phyloP scores from a whole-genome alignment of 495 filamentous ascomycete genomes.

The Penicillium cataractarum region DNA sequence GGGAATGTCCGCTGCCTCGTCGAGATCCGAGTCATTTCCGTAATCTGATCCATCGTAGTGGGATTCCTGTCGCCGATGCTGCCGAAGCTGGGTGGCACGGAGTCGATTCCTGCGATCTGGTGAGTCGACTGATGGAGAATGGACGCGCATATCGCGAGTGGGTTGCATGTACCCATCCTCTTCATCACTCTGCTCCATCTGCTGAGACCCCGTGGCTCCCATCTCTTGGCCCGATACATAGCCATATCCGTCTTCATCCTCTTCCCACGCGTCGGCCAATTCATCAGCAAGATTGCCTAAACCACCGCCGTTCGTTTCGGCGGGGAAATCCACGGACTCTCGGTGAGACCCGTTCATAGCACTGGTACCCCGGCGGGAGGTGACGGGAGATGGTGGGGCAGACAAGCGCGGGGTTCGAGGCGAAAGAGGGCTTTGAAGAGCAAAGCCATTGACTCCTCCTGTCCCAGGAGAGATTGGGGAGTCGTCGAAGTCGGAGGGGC shows the following conservation, averaged over 20 bases:
- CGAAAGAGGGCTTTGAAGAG: slow-evolving; percentile 43
- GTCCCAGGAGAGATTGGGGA: slow-evolving; percentile 49
- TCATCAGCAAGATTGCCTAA: slow-evolving; percentile 86
- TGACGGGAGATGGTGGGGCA: slow-evolving; percentile 60
- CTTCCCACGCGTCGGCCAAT: slow-evolving; percentile 60
- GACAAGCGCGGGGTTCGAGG: slow-evolving; percentile 55
- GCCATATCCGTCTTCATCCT: slow-evolving; percentile 59
- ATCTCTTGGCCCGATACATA: slow-evolving; percentile 48
- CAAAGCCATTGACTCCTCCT: slow-evolving; percentile 39
- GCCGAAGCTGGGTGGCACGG: slow-evolving; percentile 38
- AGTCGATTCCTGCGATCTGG: slow-evolving; percentile 32
- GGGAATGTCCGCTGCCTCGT: slow-evolving; percentile 67
- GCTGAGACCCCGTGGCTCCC: slow-evolving; percentile 36
- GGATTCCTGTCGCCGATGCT: slow-evolving; percentile 52
- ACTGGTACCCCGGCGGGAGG: slow-evolving; percentile 57
- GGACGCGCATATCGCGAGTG: slow-evolving; percentile 30
- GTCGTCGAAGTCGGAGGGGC: slow-evolving; percentile 64
- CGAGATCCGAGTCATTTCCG: slow-evolving; percentile 72
- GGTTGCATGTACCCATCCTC: slow-evolving; percentile 40
- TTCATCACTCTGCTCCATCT: slow-evolving; percentile 37
- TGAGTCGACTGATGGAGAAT: slow-evolving; percentile 34
- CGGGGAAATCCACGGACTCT: slow-evolving; percentile 48
- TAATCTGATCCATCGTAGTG: slow-evolving; percentile 63
- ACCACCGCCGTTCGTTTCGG: slow-evolving; percentile 54
- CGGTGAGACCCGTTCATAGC: slow-evolving; percentile 53